Percentiles rank a stretch among this genome's conserved stretches.
Conservation (phyloP, 2,329 filamentous ascomycete species). For the Cordyceps farinosa region DNA sequence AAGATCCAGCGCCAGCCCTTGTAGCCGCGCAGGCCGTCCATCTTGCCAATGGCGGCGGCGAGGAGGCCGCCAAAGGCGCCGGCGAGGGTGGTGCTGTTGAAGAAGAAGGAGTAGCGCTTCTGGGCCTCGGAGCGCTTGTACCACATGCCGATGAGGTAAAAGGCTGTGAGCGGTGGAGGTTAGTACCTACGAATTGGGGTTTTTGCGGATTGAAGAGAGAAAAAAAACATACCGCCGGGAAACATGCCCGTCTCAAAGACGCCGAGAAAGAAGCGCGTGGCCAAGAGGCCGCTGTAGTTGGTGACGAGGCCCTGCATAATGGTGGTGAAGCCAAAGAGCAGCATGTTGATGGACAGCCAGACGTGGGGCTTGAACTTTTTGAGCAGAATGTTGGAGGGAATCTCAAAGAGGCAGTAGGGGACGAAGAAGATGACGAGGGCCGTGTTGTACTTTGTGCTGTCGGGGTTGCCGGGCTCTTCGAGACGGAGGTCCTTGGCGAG, state of each 20-base stretch:
- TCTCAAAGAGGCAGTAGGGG: slow-evolving; percentile 69
- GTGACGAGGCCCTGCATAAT: slow-evolving; percentile 72
- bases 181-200: slow-evolving; percentile 34
- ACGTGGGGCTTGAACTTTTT: slow-evolving; percentile 52
- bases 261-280: slow-evolving; percentile 82
- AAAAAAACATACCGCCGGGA: slow-evolving; percentile 32
- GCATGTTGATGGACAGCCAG: slow-evolving; percentile 80
- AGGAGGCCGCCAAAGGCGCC: slow-evolving; percentile 84
- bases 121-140: slow-evolving; percentile 86
- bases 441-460: slow-evolving; percentile 64
- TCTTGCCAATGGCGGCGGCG: slow-evolving; percentile 83
- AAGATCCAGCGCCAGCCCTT: slow-evolving; percentile 79
- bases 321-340: slow-evolving; percentile 73
- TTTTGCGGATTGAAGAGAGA: neutral
- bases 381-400: slow-evolving; percentile 48
- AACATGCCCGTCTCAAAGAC: slow-evolving; percentile 74
- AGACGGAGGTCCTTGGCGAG: slow-evolving; percentile 62
- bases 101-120: slow-evolving; percentile 91
- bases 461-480: slow-evolving; percentile 44
- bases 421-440: slow-evolving; percentile 79
- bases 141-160: slow-evolving; percentile 82
- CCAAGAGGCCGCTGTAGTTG: slow-evolving; percentile 73
- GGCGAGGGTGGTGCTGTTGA: slow-evolving; percentile 73
- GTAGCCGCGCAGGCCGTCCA: slow-evolving; percentile 68
- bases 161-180: slow-evolving; percentile 32